Base-by-base conservation (phyloP, 306 rosid species). In the Begonia loranthoides region DNA sequence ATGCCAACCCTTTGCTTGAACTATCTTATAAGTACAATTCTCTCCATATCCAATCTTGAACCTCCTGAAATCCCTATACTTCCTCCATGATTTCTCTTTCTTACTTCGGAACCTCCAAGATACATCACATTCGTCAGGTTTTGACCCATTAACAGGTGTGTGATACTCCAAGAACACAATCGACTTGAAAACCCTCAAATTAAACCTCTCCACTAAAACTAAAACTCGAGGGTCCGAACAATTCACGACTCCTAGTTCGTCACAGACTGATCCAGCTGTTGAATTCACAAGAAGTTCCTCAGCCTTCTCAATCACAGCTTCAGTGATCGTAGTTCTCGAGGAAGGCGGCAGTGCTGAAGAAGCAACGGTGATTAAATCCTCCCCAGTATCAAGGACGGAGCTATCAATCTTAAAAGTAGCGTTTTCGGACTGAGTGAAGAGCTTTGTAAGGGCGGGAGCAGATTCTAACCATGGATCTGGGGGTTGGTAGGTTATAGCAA, bases 401-500 rank as follows among this genome's bases (percentile, higher is more conserved):
- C 77, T 61, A 58, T 92, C 99, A 61, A 67, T 71, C 5, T 70
- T 79, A 69, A 92, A 92, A 19, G 96, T 92, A 53, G 99, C 94
- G 62, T 86, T 92, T 24, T 80, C 55, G 6, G 92, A 49, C 54
- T 76, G 66, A 9, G 99, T 83, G 69, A 92, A 79, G 72, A 92
- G 84, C 17, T 66, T 75, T 14, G 99, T 92, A 16, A 92, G 76
- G 12, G 96, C 96, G 0, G 99, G 99, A 6, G 99, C 78, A 1
- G 96, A 86, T 48, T 92, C 67, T 5, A 92, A 87, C 99, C 99
- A 92, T 21, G 96, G 99, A 77, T 92, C 99, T 3, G 99, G 96
- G 13, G 99, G 96, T 52, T 86, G 94, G 80, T 86, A 92, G 28
- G 99, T 92, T 51, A 92, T 86, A 73, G 96, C 94, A 10, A 92